Percentiles rank a stretch among this genome's conserved stretches.
Conservation (phyloP, 2,329 filamentous ascomycete species). For the Drechmeria coniospora region DNA sequence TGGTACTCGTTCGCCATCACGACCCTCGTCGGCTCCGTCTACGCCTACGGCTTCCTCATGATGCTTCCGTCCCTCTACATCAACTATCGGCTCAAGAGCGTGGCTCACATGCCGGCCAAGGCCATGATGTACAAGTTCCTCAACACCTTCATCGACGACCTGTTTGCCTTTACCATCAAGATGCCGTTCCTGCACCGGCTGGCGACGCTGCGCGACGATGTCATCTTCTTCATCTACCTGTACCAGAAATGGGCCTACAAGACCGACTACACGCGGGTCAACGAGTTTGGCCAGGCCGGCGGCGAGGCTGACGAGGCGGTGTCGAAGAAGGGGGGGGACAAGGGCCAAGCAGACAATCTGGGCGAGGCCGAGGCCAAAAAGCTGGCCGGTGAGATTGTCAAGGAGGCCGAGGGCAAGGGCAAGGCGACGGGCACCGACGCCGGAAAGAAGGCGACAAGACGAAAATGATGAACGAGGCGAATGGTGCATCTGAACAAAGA, state of each 20-base stretch:
- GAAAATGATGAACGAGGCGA: conserved; percentile 23
- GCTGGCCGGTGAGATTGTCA: conserved; percentile 19
- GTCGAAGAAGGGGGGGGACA: conserved; percentile 18
- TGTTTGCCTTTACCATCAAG: conserved; percentile 98
- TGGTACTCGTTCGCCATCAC: conserved; percentile 97
- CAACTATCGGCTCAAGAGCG: conserved; percentile 92
- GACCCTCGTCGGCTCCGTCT: conserved; percentile 88
- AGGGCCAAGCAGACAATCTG: conserved; percentile 22
- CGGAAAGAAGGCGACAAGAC: conserved; percentile 27
- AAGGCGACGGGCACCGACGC: conserved; percentile 36
- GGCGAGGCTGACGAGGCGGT: conserved; percentile 50
- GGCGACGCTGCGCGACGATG: conserved; percentile 82
- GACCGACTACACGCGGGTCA: conserved; percentile 80
- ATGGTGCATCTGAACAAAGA: too few species aligned
- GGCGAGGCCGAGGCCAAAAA: conserved; percentile 24
- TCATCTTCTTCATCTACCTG: conserved; percentile 96
- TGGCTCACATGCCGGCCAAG: conserved; percentile 92
- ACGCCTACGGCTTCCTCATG: conserved; percentile 97
- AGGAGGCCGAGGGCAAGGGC: conserved; percentile 19
- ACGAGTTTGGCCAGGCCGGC: conserved; percentile 97
- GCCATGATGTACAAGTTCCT: conserved; percentile 98
- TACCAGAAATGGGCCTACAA: conserved; percentile 92
- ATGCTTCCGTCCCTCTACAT: conserved; percentile 97
- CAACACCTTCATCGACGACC: conserved; percentile 96
- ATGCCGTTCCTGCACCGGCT: conserved; percentile 92